Percentiles rank a stretch among this genome's conserved stretches.
Evolutionary conservation across 1,139 yeast species (phyloP).

Genomic region (Pneumocystis wakefieldiae): DNA sequence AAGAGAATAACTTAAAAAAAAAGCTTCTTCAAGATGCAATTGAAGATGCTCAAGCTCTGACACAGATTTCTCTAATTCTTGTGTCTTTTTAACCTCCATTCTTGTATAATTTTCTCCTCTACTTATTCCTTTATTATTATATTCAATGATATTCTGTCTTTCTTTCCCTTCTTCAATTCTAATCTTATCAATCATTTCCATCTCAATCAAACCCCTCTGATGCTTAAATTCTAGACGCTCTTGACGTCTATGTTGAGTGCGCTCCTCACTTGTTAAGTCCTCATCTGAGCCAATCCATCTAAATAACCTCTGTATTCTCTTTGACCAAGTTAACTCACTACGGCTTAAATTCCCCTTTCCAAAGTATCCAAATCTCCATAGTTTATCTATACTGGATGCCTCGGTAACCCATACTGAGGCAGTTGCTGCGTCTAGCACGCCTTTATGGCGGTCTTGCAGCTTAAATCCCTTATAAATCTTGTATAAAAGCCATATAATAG

Average conservation of each 20-base stretch:
- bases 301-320: constrained; percentile 44
- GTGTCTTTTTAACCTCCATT: constrained; percentile 24
- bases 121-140: constrained; percentile 5
- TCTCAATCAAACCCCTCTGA: constrained; percentile 30
- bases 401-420: constrained; percentile 22
- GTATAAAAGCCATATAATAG: not conserved
- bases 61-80: constrained; percentile 20
- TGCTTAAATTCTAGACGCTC: constrained; percentile 60
- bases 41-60: constrained; percentile 51
- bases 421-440: not conserved
- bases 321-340: constrained; percentile 82
- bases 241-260: constrained; percentile 56
- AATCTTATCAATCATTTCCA: constrained; percentile 19
- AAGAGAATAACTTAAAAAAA: constrained; percentile 48
- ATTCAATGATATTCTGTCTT: not conserved
- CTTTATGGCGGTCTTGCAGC: not conserved
- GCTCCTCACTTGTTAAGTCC: constrained; percentile 47
- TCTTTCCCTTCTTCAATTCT: constrained; percentile 13
- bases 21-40: constrained; percentile 58
- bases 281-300: constrained; percentile 27
- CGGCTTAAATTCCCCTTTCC: constrained; percentile 86
- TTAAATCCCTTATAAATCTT: not conserved
- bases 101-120: constrained; percentile 9
- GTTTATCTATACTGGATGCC: constrained; percentile 34
- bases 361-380: constrained; percentile 83